Base-by-base conservation (phyloP, 139 green algal genomes). In the Pleodorina starrii region DNA sequence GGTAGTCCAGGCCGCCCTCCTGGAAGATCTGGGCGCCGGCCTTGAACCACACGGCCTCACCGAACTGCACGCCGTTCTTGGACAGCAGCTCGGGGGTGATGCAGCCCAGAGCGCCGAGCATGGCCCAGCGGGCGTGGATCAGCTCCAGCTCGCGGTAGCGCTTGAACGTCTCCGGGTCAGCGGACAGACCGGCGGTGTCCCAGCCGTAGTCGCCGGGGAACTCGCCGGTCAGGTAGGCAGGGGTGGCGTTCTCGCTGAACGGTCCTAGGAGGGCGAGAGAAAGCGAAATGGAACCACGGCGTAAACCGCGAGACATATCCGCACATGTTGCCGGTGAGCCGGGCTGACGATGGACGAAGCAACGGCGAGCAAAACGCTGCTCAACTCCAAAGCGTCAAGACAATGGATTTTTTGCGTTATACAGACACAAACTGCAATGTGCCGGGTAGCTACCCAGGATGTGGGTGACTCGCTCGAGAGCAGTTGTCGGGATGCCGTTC, bases 21-120 rank as follows among this genome's bases (percentile, higher is more conserved):
- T 88, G 76, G 93, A 99, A 99, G 95, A 99, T 99, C 92, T 96
- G 92, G 76, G 96, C 94, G 68, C 97, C 97, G 90, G 96, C 97
- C 96, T 99, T 99, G 95, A 98, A 99, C 97, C 97, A 99, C 50
- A 98, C 94, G 66, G 96, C 90, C 93, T 99, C 96, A 54, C 90
- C 93, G 69, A 98, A 97, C n/a, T 90, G 44, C 51, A 94, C 91
- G 83, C 90, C 86, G 84, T 91, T 86, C 35, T 79, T 88, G 42
- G 91, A 69, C 83, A 94, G 90, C 76, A 95, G 88, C 91, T 95
- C 91, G 69, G 91, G 89, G 38, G 84, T 92, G n/a, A 98, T 68
- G 93, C 94, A 97, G 86, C 96, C 96, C 50, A 98, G 93, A 29
- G 84, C 84, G 68, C 97, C 98, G 10, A 99, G 95, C 96, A 99